Conservation (phyloP, 2,329 filamentous ascomycete species). For the Blastomyces emzantsi region DNA sequence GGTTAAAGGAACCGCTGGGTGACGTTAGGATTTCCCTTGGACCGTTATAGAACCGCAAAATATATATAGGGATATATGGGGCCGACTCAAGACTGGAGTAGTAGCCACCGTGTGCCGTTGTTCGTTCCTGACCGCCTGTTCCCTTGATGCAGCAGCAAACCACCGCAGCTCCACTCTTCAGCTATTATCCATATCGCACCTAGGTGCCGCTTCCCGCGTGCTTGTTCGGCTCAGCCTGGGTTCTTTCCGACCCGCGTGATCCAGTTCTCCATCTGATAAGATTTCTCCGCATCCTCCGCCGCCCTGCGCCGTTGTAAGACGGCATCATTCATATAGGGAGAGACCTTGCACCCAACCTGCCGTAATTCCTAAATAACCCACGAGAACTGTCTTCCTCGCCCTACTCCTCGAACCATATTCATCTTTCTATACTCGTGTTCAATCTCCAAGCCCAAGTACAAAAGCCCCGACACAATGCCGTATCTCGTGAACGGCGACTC, state of each 20-base stretch:
- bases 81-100: background rate
- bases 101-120: background rate
- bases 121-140: background rate
- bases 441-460: background rate
- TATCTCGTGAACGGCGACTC: constrained; percentile 22
- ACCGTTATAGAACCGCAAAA: background rate
- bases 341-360: background rate
- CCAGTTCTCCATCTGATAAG: background rate
- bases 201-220: too few species aligned
- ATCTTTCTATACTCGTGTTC: too few species aligned
- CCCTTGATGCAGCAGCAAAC: background rate
- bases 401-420: background rate
- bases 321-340: background rate
- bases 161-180: background rate
- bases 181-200: too few species aligned
- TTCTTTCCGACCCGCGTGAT: background rate
- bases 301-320: background rate
- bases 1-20: background rate
- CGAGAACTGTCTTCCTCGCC: background rate
- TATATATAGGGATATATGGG: background rate
- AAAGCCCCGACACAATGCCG: constrained; percentile 24
- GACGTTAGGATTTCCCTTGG: background rate
- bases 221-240: background rate
- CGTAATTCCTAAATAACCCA: background rate
- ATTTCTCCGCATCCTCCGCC: background rate